Base-by-base conservation (phyloP, 331 rosid species). In the Phaseolus coccineus region DNA sequence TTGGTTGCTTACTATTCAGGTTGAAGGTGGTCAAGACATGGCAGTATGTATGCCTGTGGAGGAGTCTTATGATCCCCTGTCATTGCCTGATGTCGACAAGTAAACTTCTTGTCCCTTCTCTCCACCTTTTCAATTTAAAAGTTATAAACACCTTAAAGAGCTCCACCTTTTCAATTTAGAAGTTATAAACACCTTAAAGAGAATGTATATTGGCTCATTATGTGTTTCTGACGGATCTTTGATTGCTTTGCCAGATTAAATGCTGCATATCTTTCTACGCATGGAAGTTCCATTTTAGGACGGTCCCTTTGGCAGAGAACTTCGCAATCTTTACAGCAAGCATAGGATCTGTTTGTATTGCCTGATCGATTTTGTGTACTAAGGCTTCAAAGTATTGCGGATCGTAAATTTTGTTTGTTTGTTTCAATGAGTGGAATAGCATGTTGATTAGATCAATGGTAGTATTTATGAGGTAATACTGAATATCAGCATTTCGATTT, bases 31-130 rank as follows among this genome's bases (percentile, higher is more conserved):
- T 72, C 98, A 92, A 85, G 97, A 94, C 74, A 64, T 85, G 71
- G 81, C 94, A 35, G 71, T 87, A 85, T 80, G 89, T 50, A 62
- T 69, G 50, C 96, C 91, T n/a, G 48, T 88, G 52, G 96, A 94
- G 80, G 98, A 94, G 79, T 84, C 79, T 62, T 90, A 90, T 76
- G 96, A 92, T 77, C 89, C 96, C 52, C 71, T 92, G 78, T 90
- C 85, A 39, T 76, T 91, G 71, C 98, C 97, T 47, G 98, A 94
- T 74, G 98, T 94, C 5, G 98, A 94, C 51, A 86, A 87, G 97
- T 88, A 87, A 35, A 25, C 40, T 70, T 63, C 73, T 47, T 12
- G 28, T 7, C n/a, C 76, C 19, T 25, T 10, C 3, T 50, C 46
- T 44, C 40, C 2, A 6, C 8, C 2, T 40, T 71, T 51, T 9